These are phyloP conservation scores for Boletus reticulatus DNA, from an alignment of 768 basidiomycete species.

Conservation along the genomic window DNA sequence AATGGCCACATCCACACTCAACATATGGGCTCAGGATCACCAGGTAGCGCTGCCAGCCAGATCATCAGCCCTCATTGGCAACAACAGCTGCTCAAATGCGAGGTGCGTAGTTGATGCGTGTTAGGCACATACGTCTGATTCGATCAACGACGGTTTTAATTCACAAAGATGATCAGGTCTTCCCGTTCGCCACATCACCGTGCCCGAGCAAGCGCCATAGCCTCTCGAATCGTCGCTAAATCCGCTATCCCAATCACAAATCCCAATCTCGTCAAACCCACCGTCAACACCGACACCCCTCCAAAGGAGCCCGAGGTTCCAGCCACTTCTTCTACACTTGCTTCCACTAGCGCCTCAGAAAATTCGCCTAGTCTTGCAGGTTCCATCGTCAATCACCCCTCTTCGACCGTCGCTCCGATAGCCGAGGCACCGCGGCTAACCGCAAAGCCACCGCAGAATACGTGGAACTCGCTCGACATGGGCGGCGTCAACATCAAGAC, in stretches of 20 bases:
- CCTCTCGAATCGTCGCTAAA: slow-evolving; percentile 82
- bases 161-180: slow-evolving; percentile 70
- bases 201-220: slow-evolving; percentile 93
- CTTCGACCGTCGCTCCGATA: slow-evolving; percentile 73
- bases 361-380: slow-evolving; percentile 35
- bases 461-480: slow-evolving; percentile 93
- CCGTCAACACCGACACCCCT: slow-evolving; percentile 24
- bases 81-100: slow-evolving; percentile 88
- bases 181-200: slow-evolving; percentile 91
- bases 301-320: slow-evolving; percentile 31
- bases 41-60: slow-evolving; percentile 52
- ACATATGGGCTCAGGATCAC: slow-evolving; percentile 59
- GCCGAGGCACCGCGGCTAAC: slow-evolving; percentile 65
- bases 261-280: slow-evolving; percentile 67
- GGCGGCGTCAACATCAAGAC: slow-evolving; percentile 94
- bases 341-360: slow-evolving; percentile 32
- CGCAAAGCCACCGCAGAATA: slow-evolving; percentile 66
- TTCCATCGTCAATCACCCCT: slow-evolving; percentile 56
- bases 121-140: slow-evolving; percentile 16
- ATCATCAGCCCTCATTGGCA: slow-evolving; percentile 87
- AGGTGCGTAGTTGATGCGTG: slow-evolving; percentile 56
- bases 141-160: slow-evolving; percentile 17
- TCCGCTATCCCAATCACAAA: slow-evolving; percentile 90
- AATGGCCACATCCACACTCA: slow-evolving; percentile 60
- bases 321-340: slow-evolving; percentile 29